Conservation (phyloP, 2,329 filamentous ascomycete genomes). For the Stenocarpella maydis region DNA sequence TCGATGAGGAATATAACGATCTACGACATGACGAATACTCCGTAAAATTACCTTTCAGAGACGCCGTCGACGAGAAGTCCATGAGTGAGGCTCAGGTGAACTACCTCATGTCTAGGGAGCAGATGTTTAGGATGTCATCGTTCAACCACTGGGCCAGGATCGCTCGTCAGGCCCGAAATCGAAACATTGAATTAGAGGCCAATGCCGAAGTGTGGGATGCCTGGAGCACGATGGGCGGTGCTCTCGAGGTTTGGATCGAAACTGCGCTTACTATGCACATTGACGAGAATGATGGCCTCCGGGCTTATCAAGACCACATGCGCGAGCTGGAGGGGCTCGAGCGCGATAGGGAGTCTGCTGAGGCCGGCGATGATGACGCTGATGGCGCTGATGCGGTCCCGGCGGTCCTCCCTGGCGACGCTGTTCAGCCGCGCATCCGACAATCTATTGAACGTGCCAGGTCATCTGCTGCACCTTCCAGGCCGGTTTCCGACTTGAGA, state of each 20-base stretch:
- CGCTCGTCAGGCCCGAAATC: slow-evolving; percentile 12
- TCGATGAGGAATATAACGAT: slow-evolving; percentile 32
- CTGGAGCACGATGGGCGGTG: slow-evolving; percentile 33
- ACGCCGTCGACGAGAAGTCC: slow-evolving; percentile 25
- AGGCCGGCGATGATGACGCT: neutral
- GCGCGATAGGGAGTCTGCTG: slow-evolving; percentile 14
- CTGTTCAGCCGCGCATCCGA: slow-evolving; percentile 31
- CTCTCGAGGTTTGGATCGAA: slow-evolving; percentile 54
- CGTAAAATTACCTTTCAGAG: slow-evolving; percentile 28
- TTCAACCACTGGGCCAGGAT: slow-evolving; percentile 34
- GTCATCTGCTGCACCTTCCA: slow-evolving; percentile 4
- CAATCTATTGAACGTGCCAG: slow-evolving; percentile 34
- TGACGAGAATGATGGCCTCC: slow-evolving; percentile 34
- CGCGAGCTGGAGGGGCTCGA: slow-evolving; percentile 26
- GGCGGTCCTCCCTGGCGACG: slow-evolving; percentile 7
- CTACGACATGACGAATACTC: slow-evolving; percentile 32
- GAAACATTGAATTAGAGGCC: slow-evolving; percentile 31
- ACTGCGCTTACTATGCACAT: slow-evolving; percentile 37
- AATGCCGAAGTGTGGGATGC: slow-evolving; percentile 35
- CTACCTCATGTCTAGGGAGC: slow-evolving; percentile 32
- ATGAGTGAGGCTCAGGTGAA: slow-evolving; percentile 31
- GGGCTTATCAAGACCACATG: slow-evolving; percentile 34
- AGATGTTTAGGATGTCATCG: slow-evolving; percentile 35
- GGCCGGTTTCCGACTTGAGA: neutral
- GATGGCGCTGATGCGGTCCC: slow-evolving; percentile 3